Evolutionary conservation across 208 protist genomes (phyloP), one percentile per base, ranked within the genome.

Genomic region (Trichomonas tenax): DNA sequence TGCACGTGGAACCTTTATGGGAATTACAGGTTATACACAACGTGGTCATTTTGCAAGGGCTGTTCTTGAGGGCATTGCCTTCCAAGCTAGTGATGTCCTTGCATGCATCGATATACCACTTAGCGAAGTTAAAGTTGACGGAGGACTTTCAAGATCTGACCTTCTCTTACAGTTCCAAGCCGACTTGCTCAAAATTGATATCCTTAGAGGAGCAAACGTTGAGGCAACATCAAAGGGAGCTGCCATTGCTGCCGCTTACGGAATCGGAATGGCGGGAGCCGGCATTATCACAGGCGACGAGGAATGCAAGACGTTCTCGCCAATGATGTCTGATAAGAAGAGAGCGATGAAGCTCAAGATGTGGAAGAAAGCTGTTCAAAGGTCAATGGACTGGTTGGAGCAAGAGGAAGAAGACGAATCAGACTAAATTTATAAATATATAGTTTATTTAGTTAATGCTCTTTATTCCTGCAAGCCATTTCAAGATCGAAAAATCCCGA

Each of bases 161-260:
- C 96, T 99, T 34, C 95, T 99, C 26, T 97, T 99, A 95, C 98
- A 99, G 96, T 98, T 99, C 93, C 99, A 99, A 97, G 96, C 98
- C 10, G 98, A 99, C 96, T 82, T 98, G 4, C 72, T 97, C n/a
- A 95, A 86, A 11, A 84, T 82, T 44, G 26, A n/a, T 26, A 88
- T 97, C 31, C 8, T 44, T 0, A 44, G 96, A 36, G 63, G 96
- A 4, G 58, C 45, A 58, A 96, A 96, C 34, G 86, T 97, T 15
- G 97, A 98, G 95, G 96, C 90, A 14, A 97, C 97, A n/a, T 96
- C 97, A 17, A 63, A 97, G 34, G 97, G 97, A 41, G 90, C 96
- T 11, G 96, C 96, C n/a, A 96, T 96, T 31, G 96, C 96, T 38
- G 96, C 96, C 45, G 96, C 84, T n/a, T 45, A 96, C 21, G 86